Base-by-base conservation (phyloP, 1,139 yeast genomes). In the Spathaspora sp. region DNA sequence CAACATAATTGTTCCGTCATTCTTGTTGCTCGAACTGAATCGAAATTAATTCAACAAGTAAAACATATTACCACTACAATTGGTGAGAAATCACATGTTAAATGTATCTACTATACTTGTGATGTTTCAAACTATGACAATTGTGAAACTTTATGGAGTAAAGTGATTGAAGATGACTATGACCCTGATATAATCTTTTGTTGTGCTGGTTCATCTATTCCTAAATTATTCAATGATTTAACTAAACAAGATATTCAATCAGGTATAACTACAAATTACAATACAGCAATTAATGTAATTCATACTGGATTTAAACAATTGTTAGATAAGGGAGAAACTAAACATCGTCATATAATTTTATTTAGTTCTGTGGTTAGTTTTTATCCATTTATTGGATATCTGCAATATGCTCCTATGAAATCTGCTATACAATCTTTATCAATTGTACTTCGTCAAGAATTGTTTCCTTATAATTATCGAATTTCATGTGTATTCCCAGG, bases 381-480 rank as follows among this genome's bases (percentile, higher is more conserved):
- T 55, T 91, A 81, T 68, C 89, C 97, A 3, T 85, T 93, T 59
- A 87, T 90, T 42, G 99, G 99, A 0, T 95, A 95, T 62, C 74
- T 82, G 0, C 93, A 89, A 56, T 95, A 95, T 60, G 93, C 93
- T 0, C 99, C 99, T 0, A 66, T 84, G 56, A 95, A 95, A 64
- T 83, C 89, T 0, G 97, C 97, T 0, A 63, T 93, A 9, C 76
- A 88, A 55, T 72, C 95, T 0, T 68, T 95, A 31, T 84, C 91
- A 0, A 86, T 86, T 43, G 74, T 86, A 5, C 67, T 93, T 46
- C 80, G 97, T 49, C 97, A 91, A 56, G 99, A 95, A 61, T 74
- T 89, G 48, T 62, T 75, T 0, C 84, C 86, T 2, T 85, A 81
- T 57, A 80, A 84, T 51, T 82, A 84, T 54, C 68, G 84, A 43